These are phyloP conservation scores for Babesia caballi DNA, from an alignment of 169 alveolate genomes.

Conservation along the genomic window DNA sequence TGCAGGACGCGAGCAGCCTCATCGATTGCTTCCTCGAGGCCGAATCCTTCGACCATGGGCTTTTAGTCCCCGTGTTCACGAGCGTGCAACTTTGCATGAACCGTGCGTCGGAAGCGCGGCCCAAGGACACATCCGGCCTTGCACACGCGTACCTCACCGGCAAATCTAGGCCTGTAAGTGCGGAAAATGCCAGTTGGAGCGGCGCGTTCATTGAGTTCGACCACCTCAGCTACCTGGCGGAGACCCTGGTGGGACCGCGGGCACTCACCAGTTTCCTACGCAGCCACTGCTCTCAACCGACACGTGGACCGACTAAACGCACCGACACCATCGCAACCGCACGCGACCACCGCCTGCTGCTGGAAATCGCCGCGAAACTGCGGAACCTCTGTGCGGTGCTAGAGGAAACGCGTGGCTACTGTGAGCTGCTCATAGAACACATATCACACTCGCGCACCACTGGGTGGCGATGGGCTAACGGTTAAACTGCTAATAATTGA, in stretches of 20 bases:
- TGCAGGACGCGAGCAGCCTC: constrained; percentile 18
- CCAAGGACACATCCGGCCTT: not conserved
- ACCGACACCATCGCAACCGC: not conserved
- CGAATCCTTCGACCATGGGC: constrained; percentile 5
- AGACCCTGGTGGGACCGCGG: not conserved
- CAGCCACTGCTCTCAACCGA: not conserved
- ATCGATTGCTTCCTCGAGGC: constrained; percentile 1
- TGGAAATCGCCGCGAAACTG: not conserved
- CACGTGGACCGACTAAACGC: not conserved
- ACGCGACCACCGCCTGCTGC: not conserved
- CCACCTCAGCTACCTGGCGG: constrained; percentile 7
- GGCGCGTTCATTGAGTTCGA: not conserved
- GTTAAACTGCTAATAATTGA: too few relatives aligned
- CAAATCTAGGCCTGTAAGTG: not conserved
- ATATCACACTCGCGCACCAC: too few relatives aligned
- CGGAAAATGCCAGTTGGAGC: not conserved
- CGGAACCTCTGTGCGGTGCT: not conserved
- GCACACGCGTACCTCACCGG: constrained; percentile 5
- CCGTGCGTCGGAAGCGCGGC: not conserved
- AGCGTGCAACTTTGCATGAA: not conserved
- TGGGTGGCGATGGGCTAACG: too few relatives aligned
- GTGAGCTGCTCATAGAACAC: constrained; percentile 3
- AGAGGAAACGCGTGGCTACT: not conserved
- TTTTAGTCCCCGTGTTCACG: constrained; percentile 8
- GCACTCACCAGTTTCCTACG: constrained; percentile 3